Evolutionary conservation across 208 protist genomes (phyloP), one percentile per base, ranked within the genome.

Genomic region (Lotmaria passim): DNA sequence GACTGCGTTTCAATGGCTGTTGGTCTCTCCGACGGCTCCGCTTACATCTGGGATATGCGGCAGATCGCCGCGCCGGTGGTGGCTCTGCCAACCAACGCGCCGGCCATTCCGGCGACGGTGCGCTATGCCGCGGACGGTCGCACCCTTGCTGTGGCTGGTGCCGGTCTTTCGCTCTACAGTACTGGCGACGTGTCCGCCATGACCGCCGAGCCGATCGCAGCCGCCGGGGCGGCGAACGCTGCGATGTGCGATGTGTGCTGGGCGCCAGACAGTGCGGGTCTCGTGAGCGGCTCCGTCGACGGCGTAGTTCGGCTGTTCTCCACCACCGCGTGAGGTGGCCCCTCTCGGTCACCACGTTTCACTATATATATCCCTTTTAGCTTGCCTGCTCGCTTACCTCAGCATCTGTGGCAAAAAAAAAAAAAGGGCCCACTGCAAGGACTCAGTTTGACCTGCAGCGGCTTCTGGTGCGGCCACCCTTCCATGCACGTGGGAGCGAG

Each of bases 31-130:
- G 80, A 94, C 64, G 86, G 93, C 2, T 86, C 63, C 17, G 89
- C 90, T 28, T 83, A 91, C 58, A 38, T 99, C 43, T 99, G 97
- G 98, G 98, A 99, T 83, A 82, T 99, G 41, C 86, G 98, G 41
- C 97, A 98, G 66, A 56, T 98, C n/a, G 75, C 86, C 6, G 60
- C 58, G 31, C 87, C 90, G 0, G 24, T 93, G 14, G 67, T 76
- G 31, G 55, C 71, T 47, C 41, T 93, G 24, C 51, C 58, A 36
- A 21, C 51, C 7, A 64, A 41, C 11, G 48, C 43, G 52, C n/a
- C 28, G n/a, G 28, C 36, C 2, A 52, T 73, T 50, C 66, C 75
- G 3, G 65, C 72, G 24, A 68, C 65, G 26, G 83, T 86, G 39
- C 67, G 75, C 23, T 94, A 90, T 58, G 65, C 85, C 41, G 38